Evolutionary conservation across 2,329 filamentous ascomycete genomes (phyloP).

Genomic region (Erysiphe pulchra): DNA sequence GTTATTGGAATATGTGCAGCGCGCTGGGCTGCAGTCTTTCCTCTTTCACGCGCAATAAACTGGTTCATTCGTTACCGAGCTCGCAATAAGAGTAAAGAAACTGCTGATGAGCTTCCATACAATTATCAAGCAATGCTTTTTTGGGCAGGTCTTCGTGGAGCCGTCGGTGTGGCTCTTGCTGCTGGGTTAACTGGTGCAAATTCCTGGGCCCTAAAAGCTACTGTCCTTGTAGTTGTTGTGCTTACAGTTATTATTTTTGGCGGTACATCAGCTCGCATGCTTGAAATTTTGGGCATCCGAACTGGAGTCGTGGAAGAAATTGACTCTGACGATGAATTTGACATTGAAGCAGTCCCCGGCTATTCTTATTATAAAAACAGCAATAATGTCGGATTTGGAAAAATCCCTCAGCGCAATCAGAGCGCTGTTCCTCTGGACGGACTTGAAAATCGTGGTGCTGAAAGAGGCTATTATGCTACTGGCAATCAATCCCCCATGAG

Average conservation of each 20-base stretch:
- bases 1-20: constrained; percentile 79
- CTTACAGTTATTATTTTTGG: constrained; percentile 97
- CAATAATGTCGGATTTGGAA: constrained; percentile 23
- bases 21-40: constrained; percentile 84
- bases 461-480: constrained; percentile 5
- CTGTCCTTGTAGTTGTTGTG: constrained; percentile 91
- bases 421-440: constrained; percentile 23
- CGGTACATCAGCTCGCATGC: constrained; percentile 87
- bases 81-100: constrained; percentile 45
- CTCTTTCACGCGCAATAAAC: constrained; percentile 71
- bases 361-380: constrained; percentile 48
- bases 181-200: constrained; percentile 68
- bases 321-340: constrained; percentile 94
- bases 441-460: constrained; percentile 14
- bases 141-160: constrained; percentile 87
- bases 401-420: constrained; percentile 52
- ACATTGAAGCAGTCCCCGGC: constrained; percentile 34
- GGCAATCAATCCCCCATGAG: constrained; percentile 17
- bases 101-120: constrained; percentile 70
- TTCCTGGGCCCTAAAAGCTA: constrained; percentile 62
- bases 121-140: constrained; percentile 99
- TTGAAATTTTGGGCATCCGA: constrained; percentile 88
- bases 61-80: constrained; percentile 77
- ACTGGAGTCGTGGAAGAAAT: constrained; percentile 93
- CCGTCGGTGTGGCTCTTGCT: constrained; percentile 82